phyloP scores from a whole-genome alignment of 257 asterid species.

The Nicotiana obtusifolia region DNA sequence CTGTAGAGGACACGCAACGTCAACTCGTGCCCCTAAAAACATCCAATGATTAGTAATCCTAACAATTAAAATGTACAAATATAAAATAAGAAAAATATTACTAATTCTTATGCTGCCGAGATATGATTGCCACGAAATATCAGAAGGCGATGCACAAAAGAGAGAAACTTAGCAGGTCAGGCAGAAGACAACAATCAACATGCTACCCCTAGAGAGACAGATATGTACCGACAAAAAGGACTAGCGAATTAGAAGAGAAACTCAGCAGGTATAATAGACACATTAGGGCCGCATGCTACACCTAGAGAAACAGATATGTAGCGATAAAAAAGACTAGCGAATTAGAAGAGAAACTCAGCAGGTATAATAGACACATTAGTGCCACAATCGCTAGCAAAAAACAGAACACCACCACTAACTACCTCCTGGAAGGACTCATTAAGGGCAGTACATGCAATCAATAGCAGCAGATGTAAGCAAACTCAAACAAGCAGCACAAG shows the following conservation, averaged over 20 bases:
- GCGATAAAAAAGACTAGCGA: background rate
- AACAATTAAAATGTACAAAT: slow-evolving; percentile 11
- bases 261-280: too few species aligned
- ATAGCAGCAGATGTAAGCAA: background rate
- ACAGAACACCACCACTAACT: too few species aligned
- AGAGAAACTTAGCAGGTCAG: background rate
- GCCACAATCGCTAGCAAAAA: too few species aligned
- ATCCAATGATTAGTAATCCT: slow-evolving; percentile 45
- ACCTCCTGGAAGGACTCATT: too few species aligned
- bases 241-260: background rate
- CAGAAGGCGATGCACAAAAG: background rate
- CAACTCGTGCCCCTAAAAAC: slow-evolving; percentile 98
- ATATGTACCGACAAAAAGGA: background rate
- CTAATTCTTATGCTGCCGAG: background rate
- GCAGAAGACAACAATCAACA: background rate
- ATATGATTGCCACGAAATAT: background rate
- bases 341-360: background rate
- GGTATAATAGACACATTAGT: background rate
- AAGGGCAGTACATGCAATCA: too few species aligned
- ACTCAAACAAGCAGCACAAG: background rate
- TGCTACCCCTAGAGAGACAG: background rate
- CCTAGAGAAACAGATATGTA: background rate
- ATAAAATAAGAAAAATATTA: background rate
- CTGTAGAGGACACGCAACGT: slow-evolving; percentile 92
- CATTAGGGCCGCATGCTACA: background rate